Conservation (phyloP, 2,329 filamentous ascomycete species). For the Graphium sp. region DNA sequence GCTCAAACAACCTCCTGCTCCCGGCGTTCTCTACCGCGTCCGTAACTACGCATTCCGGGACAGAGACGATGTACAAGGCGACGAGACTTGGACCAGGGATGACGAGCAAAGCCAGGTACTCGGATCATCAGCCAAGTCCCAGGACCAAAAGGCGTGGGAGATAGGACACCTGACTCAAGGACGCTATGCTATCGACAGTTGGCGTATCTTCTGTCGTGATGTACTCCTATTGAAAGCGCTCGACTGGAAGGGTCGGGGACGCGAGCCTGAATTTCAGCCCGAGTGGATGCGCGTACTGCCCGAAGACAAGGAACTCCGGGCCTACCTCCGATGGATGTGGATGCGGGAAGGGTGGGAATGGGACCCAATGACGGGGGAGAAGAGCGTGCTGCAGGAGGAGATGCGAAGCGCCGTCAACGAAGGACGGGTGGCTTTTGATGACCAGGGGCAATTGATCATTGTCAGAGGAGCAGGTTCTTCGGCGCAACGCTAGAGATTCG, state of each 20-base stretch:
- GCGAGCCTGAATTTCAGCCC: constrained; percentile 45
- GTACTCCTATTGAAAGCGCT: constrained; percentile 46
- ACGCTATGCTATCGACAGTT: constrained; percentile 72
- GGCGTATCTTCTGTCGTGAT: constrained; percentile 87
- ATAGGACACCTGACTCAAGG: constrained; percentile 74
- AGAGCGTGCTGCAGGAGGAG: constrained; percentile 30
- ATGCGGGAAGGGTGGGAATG: constrained; percentile 71
- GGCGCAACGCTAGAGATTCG: too few relatives aligned
- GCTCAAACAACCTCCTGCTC: constrained; percentile 42
- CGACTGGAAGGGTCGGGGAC: constrained; percentile 47
- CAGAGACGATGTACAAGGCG: constrained; percentile 7
- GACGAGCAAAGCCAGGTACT: too few relatives aligned
- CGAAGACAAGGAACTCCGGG: constrained; percentile 74
- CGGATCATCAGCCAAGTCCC: too few relatives aligned
- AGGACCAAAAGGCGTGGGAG: constrained; percentile 46
- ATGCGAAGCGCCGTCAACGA: constrained; percentile 39
- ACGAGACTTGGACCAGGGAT: constrained; percentile 7
- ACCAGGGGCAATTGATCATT: constrained; percentile 28
- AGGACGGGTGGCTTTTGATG: constrained; percentile 38
- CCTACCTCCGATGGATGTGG: constrained; percentile 85
- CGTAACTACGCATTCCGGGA: constrained; percentile 25
- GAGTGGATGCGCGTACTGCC: constrained; percentile 85
- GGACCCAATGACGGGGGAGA: constrained; percentile 56
- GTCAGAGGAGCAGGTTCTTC: too few relatives aligned
- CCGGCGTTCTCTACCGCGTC: constrained; percentile 35